phyloP scores from a whole-genome alignment of 148 eudicot species.

The Nepenthes gracilis region DNA sequence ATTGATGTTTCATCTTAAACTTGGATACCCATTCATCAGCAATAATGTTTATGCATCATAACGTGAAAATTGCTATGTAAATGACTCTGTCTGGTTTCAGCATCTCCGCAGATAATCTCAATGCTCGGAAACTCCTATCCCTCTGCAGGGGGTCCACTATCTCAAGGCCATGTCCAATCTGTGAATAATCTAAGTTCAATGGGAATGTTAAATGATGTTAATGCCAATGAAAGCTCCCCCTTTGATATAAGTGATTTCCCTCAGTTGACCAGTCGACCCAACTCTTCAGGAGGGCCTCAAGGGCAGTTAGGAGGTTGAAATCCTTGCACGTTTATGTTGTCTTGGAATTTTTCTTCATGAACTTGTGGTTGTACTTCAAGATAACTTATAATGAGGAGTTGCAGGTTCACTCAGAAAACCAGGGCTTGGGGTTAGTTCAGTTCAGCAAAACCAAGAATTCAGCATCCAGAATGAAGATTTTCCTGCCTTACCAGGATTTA shows the following conservation, averaged over 20 bases:
- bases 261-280: conserved; percentile 83
- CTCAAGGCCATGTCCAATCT: conserved; percentile 75
- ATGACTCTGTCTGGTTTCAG: conserved; percentile 30
- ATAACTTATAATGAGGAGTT: conserved; percentile 14
- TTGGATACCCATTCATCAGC: too few relatives aligned
- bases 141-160: conserved; percentile 62
- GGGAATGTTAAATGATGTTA: conserved; percentile 84
- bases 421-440: conserved; percentile 90
- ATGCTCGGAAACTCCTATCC: conserved; percentile 88
- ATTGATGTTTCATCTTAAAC: too few relatives aligned
- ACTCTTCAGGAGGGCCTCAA: conserved; percentile 94
- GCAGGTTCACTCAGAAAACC: conserved; percentile 84
- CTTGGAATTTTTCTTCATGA: neutral
- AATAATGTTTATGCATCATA: too few relatives aligned
- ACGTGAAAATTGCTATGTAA: neutral
- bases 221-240: conserved; percentile 72
- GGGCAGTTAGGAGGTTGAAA: conserved; percentile 68
- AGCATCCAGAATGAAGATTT: conserved; percentile 99
- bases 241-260: conserved; percentile 96
- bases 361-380: conserved; percentile 7
- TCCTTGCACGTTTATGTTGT: neutral
- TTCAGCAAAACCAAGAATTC: conserved; percentile 97
- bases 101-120: conserved; percentile 83
- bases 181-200: conserved; percentile 64
- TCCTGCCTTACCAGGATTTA: conserved; percentile 94